A percentile compares a stretch with the other conserved stretches of the same genome.
Evolutionary conservation across 2,329 filamentous ascomycete species (phyloP).

Genomic region (Colletotrichum camelliae): DNA sequence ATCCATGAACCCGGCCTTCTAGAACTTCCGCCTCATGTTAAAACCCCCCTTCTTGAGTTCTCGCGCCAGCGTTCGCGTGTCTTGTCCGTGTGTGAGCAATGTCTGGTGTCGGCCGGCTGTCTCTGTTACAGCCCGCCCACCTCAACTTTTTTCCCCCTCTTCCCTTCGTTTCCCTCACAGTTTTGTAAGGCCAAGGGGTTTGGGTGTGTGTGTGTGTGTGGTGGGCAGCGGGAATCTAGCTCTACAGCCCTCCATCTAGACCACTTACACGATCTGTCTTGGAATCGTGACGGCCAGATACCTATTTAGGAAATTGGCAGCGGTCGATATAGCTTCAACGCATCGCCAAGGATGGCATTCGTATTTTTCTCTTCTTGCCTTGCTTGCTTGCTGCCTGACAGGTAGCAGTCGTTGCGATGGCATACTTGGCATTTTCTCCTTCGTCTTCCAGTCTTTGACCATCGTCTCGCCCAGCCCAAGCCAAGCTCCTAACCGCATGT

Average conservation of each 20-base stretch:
- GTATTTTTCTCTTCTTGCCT: not conserved
- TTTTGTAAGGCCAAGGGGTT: not conserved
- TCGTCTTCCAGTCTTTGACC: not conserved
- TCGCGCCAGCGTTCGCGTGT: not conserved
- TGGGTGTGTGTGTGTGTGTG: not conserved
- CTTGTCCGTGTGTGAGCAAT: not conserved
- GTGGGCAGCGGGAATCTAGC: not conserved
- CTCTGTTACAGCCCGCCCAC: not conserved
- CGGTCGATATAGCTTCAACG: not conserved
- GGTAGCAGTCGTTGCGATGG: not conserved
- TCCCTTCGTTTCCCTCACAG: not conserved
- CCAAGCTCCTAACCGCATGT: not conserved
- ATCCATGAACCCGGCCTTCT: constrained; percentile 2
- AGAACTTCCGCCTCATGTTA: not conserved
- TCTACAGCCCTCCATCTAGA: not conserved
- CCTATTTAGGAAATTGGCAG: not conserved
- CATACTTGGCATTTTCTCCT: not conserved
- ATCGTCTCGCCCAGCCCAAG: not conserved
- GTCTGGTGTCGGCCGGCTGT: not conserved
- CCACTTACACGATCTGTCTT: not conserved
- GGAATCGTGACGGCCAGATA: not conserved
- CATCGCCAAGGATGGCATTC: not conserved
- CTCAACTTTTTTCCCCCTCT: not conserved
- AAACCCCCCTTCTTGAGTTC: not conserved
- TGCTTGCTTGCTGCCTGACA: not conserved